Evolutionary conservation across 257 asterid species (phyloP).

Genomic region (Solanum chilense): DNA sequence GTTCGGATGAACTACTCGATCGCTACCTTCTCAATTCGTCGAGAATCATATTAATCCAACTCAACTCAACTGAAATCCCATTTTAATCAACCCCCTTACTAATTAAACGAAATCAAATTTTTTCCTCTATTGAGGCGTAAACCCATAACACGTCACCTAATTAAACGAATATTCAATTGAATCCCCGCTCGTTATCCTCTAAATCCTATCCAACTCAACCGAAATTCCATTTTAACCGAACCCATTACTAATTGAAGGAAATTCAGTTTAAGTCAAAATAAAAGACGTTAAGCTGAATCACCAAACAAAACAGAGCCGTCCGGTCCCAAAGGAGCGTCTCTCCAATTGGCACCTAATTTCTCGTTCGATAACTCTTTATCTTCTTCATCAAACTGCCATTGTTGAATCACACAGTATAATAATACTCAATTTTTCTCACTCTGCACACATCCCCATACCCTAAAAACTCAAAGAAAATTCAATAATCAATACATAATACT

Average conservation of each 20-base stretch:
- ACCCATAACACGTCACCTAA: too few relatives aligned
- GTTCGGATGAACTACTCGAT: too few relatives aligned
- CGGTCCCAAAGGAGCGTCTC: slow-evolving; percentile 6
- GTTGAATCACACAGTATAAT: not conserved
- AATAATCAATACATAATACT: not conserved
- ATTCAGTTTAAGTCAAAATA: not conserved
- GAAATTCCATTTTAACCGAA: not conserved
- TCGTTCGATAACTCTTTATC: not conserved
- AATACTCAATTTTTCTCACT: not conserved
- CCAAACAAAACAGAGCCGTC: not conserved
- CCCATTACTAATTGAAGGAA: not conserved
- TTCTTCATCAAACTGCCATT: not conserved
- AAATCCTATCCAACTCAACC: too few relatives aligned
- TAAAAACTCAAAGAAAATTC: not conserved
- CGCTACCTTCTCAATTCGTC: too few relatives aligned
- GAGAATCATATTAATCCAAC: too few relatives aligned
- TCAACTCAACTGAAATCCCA: too few relatives aligned
- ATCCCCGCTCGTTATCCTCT: not conserved
- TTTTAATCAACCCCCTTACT: too few relatives aligned
- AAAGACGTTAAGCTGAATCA: not conserved
- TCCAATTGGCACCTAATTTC: slow-evolving; percentile 2
- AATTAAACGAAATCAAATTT: too few relatives aligned
- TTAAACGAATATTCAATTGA: too few relatives aligned
- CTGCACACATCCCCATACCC: not conserved
- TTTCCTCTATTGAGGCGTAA: too few relatives aligned